Percentiles rank a stretch among this genome's conserved stretches.
Conservation (phyloP, 2,329 filamentous ascomycete species). For the Gremmenia infestans region DNA sequence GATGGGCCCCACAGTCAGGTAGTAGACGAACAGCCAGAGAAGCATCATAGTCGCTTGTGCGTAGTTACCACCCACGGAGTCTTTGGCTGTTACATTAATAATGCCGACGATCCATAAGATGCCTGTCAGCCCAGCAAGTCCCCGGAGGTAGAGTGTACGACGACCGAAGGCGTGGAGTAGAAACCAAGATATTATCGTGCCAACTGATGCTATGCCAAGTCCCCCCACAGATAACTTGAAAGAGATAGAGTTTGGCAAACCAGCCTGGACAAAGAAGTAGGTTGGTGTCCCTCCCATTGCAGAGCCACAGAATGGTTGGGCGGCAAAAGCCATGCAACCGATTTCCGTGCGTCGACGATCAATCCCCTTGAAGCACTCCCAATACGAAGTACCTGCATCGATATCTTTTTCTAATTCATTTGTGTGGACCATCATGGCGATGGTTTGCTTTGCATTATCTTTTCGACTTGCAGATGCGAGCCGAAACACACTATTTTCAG, state of each 20-base stretch:
- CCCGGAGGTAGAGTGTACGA: conserved; percentile 45
- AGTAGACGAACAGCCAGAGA: conserved; percentile 31
- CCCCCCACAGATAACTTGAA: not conserved
- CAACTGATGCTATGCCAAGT: not conserved
- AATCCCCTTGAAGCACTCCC: conserved; percentile 42
- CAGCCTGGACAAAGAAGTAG: conserved; percentile 52
- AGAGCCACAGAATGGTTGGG: conserved; percentile 56
- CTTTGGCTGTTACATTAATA: conserved; percentile 39
- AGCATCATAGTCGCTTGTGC: conserved; percentile 14
- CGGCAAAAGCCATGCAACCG: conserved; percentile 46
- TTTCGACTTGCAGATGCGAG: conserved; percentile 8
- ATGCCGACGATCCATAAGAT: conserved; percentile 37
- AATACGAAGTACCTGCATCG: conserved; percentile 38
- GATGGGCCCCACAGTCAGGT: conserved; percentile 34
- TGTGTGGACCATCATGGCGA: conserved; percentile 51
- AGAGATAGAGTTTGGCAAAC: conserved; percentile 44
- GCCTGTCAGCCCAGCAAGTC: conserved; percentile 23
- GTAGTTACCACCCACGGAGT: conserved; percentile 36
- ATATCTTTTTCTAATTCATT: conserved; percentile 46
- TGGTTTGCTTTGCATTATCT: conserved; percentile 35
- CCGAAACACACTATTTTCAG: conserved; percentile 32
- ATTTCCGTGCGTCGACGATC: conserved; percentile 46
- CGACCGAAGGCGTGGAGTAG: conserved; percentile 43
- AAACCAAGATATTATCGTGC: conserved; percentile 36
- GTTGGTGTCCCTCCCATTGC: conserved; percentile 59